A percentile compares a stretch with the other conserved stretches of the same genome.
Evolutionary conservation across 2,329 filamentous ascomycete species (phyloP).

Genomic region (Emmonsia crescens): DNA sequence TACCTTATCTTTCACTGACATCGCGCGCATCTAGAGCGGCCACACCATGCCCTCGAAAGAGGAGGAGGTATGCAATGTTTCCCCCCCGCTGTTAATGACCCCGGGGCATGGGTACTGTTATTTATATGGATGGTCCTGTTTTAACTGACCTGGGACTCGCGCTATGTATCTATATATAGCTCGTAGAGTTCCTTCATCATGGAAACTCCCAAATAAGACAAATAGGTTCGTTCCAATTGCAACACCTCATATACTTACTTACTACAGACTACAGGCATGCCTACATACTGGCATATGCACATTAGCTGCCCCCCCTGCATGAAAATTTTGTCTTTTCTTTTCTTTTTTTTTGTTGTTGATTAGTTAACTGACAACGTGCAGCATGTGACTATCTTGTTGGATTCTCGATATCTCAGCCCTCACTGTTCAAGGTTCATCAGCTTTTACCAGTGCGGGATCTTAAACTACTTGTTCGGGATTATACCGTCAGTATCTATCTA

Average conservation of each 20-base stretch:
- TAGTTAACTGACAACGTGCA: slow-evolving; percentile 22
- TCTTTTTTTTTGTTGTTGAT: slow-evolving; percentile 11
- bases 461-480: slow-evolving; percentile 76
- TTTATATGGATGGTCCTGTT: neutral
- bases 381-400: slow-evolving; percentile 80
- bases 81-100: neutral
- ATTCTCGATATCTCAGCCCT: slow-evolving; percentile 63
- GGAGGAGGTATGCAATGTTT: slow-evolving; percentile 50
- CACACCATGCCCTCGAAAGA: slow-evolving; percentile 60
- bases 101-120: neutral
- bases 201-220: slow-evolving; percentile 84
- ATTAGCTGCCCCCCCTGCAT: neutral
- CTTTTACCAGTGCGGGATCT: slow-evolving; percentile 73
- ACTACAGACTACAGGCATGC: neutral
- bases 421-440: slow-evolving; percentile 72
- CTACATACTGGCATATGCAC: neutral
- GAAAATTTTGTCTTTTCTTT: neutral
- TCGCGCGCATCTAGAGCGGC: neutral
- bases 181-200: slow-evolving; percentile 87
- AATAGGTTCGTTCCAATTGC: slow-evolving; percentile 44
- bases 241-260: too few species aligned
- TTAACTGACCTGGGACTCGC: slow-evolving; percentile 10
- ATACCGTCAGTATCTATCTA: slow-evolving; percentile 48
- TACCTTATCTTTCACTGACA: neutral
- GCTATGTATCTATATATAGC: slow-evolving; percentile 45